Base-by-base conservation (phyloP, 2,329 filamentous ascomycete species). In the Ramularia endophylla region DNA sequence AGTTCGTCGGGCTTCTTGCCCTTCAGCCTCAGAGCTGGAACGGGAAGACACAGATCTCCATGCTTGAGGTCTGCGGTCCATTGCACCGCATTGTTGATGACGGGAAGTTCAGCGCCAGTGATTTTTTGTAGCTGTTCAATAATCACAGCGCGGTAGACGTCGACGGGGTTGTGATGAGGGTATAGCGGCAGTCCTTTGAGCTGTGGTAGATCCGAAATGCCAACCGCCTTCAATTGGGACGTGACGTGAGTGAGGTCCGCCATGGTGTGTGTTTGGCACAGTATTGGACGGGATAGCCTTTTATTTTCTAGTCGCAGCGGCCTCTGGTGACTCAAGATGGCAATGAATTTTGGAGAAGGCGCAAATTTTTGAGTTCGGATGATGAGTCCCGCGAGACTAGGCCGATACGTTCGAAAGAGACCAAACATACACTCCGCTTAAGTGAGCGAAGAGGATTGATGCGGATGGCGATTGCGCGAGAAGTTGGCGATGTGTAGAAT, bases 61-160 rank as follows among this genome's bases (percentile, higher is more conserved):
- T 89, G 87, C 51, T 92, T 87, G 16, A 88, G 72, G 27, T 81
- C 78, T 48, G 78, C 72, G 4, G 87, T 90, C 85, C 85, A 90
- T 68, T 84, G 77, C 30, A 94, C 69, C 27, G 80, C 79, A 18
- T 79, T 78, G 66, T 85, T 88, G 60, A 94, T 81, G 54, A 87
- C 78, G 40, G 74, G 70, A 25, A 73, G 63, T 43, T 86, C 82
- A 19, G 87, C 82, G 16, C 82, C 83, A 2, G 83, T 85, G 46
- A 87, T 75, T 15, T 77, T 69, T 25, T 77, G 69, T 29, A 94
- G 68, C 36, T 85, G 69, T 30, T 81, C 72, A 47, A 84, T 81
- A 49, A 94, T 77, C 61, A 89, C 83, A 27, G 80, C 78, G 46
- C 87, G 77, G 72, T 88, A 94, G 46, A 90, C 74, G 58, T 92